Evolutionary conservation across 768 basidiomycete genomes (phyloP), one percentile per base, ranked within the genome.

Genomic region (Termitomyces sp.): DNA sequence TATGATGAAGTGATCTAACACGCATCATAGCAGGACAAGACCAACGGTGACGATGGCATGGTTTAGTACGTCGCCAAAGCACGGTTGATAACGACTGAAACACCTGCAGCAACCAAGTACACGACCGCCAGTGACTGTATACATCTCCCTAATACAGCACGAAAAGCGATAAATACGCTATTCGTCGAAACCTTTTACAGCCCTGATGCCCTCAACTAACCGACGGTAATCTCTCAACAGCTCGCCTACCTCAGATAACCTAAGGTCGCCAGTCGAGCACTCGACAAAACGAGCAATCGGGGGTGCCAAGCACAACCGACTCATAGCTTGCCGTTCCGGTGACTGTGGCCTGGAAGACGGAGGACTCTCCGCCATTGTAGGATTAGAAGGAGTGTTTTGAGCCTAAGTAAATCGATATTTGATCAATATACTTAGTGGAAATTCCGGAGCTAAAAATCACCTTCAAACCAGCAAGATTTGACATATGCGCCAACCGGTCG

Each of bases 141-240:
- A 41, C 51, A 33, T 5, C 27, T 37, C 27, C 2, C 11, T 18
- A 27, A 41, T n/a, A 36, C 36, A 58, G 39, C 8, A 58, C 45
- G 37, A 58, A 54, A 61, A 46, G 52, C 37, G 22, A 54, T 4
- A n/a, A 34, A 54, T 22, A 46, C 20, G 54, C 64, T 67, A 73
- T 58, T 72, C 74, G 22, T 74, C 73, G 67, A 88, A 89, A 6
- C 86, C 89, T 20, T 84, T 85, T 54, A 80, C 72, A 22, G 74
- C 77, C 30, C 81, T 74, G 36, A 94, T 74, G 18, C 79, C 85
- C 45, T 91, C 88, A 9, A 86, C 94, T 54, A 97, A 69, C 46
- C 88, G 76, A 62, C 83, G 82, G 70, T 97, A 98, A 63, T 97
- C 95, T 34, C 76, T 73, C 68, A 98, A 73, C 45, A 99, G 76